Conservation (phyloP, 2,329 filamentous ascomycete species). For the Calonectria henricotiae region DNA sequence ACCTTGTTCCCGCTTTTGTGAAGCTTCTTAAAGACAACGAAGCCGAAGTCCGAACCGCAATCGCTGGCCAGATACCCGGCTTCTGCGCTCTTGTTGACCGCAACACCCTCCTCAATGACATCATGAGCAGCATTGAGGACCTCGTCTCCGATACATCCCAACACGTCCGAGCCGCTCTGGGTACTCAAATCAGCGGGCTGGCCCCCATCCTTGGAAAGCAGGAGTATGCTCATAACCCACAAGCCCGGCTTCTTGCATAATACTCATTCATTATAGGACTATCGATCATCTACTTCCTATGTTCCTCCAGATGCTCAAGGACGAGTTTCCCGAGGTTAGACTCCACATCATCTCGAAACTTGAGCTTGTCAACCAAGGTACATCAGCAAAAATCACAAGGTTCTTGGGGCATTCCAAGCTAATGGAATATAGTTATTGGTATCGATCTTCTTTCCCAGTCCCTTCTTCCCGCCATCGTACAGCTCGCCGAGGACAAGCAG, state of each 20-base stretch:
- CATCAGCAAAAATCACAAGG: conserved; percentile 30
- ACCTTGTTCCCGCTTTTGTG: conserved; percentile 96
- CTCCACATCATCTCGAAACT: conserved; percentile 99
- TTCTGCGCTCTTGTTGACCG: conserved; percentile 94
- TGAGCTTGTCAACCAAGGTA: conserved; percentile 96
- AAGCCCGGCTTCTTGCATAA: not conserved
- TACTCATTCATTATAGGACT: conserved; percentile 72
- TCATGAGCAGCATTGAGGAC: conserved; percentile 97
- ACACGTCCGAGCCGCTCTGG: conserved; percentile 94
- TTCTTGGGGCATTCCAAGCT: conserved; percentile 36
- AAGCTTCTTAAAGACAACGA: conserved; percentile 98
- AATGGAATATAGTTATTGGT: conserved; percentile 82
- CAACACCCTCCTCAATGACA: conserved; percentile 90
- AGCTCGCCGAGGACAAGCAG: conserved; percentile 98
- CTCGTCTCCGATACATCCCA: conserved; percentile 96
- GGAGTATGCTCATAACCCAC: conserved; percentile 76
- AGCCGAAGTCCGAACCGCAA: conserved; percentile 96
- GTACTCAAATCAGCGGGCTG: conserved; percentile 96
- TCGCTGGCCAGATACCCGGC: conserved; percentile 97
- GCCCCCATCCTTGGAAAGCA: conserved; percentile 98
- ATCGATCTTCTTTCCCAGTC: conserved; percentile 98
- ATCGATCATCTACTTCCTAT: conserved; percentile 97
- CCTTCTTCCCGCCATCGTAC: conserved; percentile 95
- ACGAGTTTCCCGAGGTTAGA: conserved; percentile 97
- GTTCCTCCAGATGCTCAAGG: conserved; percentile 99